Evolutionary conservation across 2,329 filamentous ascomycete genomes (phyloP).

Genomic region (Claviceps arundinis): DNA sequence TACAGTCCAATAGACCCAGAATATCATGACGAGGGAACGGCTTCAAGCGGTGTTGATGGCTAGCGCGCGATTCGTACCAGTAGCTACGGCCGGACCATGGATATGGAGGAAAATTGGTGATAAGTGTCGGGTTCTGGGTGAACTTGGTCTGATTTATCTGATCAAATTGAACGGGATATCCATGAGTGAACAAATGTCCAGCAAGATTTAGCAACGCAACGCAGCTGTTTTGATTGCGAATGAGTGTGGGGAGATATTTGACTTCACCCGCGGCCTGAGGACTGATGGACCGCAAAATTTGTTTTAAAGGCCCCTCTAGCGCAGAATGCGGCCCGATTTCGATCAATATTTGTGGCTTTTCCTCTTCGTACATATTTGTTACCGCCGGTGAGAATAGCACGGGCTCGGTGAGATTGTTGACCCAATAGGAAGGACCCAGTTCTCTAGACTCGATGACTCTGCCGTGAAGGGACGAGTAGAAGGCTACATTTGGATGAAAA

Average conservation of each 20-base stretch:
- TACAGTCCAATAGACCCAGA: constrained; percentile 30
- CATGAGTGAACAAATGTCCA: constrained; percentile 31
- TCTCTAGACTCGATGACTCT: constrained; percentile 19
- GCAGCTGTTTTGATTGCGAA: constrained; percentile 37
- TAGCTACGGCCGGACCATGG: constrained; percentile 34
- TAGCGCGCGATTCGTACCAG: constrained; percentile 34
- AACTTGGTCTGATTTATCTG: constrained; percentile 28
- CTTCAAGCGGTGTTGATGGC: constrained; percentile 27
- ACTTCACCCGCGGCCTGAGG: constrained; percentile 25
- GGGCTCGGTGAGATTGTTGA: constrained; percentile 27
- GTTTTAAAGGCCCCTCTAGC: constrained; percentile 35
- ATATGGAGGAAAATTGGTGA: constrained; percentile 33
- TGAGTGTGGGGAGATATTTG: constrained; percentile 31
- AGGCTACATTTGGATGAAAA: constrained; percentile 20
- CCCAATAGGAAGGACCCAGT: constrained; percentile 31
- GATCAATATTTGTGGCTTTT: constrained; percentile 17
- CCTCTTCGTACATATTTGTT: constrained; percentile 17
- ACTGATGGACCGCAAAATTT: constrained; percentile 33
- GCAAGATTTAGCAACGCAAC: constrained; percentile 30
- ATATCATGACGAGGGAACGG: constrained; percentile 30
- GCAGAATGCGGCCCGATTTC: constrained; percentile 38
- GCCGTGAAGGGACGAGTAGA: constrained; percentile 34
- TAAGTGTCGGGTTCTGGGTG: constrained; percentile 11
- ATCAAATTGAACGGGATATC: constrained; percentile 28
- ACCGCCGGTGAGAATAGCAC: constrained; percentile 28